phyloP scores from a whole-genome alignment of 2,329 filamentous ascomycete species.

The Curvularia sp. region DNA sequence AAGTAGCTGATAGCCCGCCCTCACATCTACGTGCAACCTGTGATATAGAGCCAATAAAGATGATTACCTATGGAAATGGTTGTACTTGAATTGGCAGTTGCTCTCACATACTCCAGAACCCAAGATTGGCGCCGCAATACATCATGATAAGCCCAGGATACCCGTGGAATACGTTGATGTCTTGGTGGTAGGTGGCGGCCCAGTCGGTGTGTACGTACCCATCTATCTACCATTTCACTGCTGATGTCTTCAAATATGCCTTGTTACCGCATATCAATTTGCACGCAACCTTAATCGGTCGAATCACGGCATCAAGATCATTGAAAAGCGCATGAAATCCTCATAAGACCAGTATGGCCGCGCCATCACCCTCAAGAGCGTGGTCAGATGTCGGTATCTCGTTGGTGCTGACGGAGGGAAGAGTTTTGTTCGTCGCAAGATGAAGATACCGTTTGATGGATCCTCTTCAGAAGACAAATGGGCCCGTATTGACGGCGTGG shows the following conservation, averaged over 20 bases:
- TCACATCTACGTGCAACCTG: neutral
- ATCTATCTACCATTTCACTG: neutral
- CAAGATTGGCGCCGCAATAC: neutral
- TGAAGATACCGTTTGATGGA: constrained; percentile 59
- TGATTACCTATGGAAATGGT: constrained; percentile 11
- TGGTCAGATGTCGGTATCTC: constrained; percentile 55
- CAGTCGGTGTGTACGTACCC: constrained; percentile 49
- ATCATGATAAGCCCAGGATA: constrained; percentile 17
- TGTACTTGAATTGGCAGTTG: neutral
- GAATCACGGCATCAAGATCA: constrained; percentile 54
- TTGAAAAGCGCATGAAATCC: constrained; percentile 59
- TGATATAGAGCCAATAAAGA: neutral
- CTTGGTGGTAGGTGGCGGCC: constrained; percentile 50
- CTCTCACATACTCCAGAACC: neutral
- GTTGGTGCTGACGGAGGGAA: constrained; percentile 61
- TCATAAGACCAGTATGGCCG: constrained; percentile 61
- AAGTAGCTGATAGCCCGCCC: neutral
- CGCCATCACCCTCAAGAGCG: constrained; percentile 57
- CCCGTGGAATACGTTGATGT: constrained; percentile 30
- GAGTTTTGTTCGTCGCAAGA: constrained; percentile 56
- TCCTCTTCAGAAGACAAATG: constrained; percentile 60
- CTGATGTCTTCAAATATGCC: constrained; percentile 10
- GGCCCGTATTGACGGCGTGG: constrained; percentile 61
- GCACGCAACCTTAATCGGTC: constrained; percentile 51
- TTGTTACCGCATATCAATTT: constrained; percentile 56